A percentile compares a stretch with the other conserved stretches of the same genome.
Evolutionary conservation across 2,329 filamentous ascomycete genomes (phyloP).

Genomic region (Fusarium domesticum): DNA sequence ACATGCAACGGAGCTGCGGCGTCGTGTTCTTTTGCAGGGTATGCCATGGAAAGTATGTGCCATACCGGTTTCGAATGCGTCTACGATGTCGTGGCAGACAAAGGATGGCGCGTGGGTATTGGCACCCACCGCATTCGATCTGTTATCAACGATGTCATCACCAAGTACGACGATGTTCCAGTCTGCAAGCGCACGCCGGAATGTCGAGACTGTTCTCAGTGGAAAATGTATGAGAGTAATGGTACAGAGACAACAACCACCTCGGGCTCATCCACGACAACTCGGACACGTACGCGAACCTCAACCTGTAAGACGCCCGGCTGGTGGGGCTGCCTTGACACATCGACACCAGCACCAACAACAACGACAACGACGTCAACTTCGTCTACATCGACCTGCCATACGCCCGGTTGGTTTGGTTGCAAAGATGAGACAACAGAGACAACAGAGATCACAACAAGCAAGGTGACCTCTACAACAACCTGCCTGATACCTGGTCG

Average conservation of each 20-base stretch:
- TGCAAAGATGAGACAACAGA: slow-evolving; percentile 49
- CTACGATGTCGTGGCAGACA: slow-evolving; percentile 88
- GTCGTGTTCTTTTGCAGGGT: slow-evolving; percentile 85
- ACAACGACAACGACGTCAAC: slow-evolving; percentile 45
- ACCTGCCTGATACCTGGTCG: slow-evolving; percentile 51
- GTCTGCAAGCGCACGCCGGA: slow-evolving; percentile 71
- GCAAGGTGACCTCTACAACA: slow-evolving; percentile 29
- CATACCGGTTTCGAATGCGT: slow-evolving; percentile 85
- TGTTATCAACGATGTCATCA: slow-evolving; percentile 84
- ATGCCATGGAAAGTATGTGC: slow-evolving; percentile 90
- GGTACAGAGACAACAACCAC: slow-evolving; percentile 73
- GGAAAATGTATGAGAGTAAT: slow-evolving; percentile 95
- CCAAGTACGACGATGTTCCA: slow-evolving; percentile 77
- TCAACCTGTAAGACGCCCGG: slow-evolving; percentile 87
- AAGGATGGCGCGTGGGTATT: slow-evolving; percentile 88
- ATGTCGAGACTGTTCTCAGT: slow-evolving; percentile 85
- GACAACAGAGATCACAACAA: slow-evolving; percentile 36
- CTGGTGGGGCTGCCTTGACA: slow-evolving; percentile 82
- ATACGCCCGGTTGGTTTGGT: slow-evolving; percentile 65
- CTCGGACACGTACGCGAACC: slow-evolving; percentile 72
- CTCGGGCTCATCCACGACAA: slow-evolving; percentile 53
- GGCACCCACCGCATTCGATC: slow-evolving; percentile 86
- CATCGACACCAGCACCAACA: slow-evolving; percentile 49
- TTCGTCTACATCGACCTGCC: slow-evolving; percentile 53
- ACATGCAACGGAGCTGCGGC: slow-evolving; percentile 89